These are phyloP conservation scores for Babesia bigemina DNA, from an alignment of 169 alveolate genomes.

Conservation along the genomic window DNA sequence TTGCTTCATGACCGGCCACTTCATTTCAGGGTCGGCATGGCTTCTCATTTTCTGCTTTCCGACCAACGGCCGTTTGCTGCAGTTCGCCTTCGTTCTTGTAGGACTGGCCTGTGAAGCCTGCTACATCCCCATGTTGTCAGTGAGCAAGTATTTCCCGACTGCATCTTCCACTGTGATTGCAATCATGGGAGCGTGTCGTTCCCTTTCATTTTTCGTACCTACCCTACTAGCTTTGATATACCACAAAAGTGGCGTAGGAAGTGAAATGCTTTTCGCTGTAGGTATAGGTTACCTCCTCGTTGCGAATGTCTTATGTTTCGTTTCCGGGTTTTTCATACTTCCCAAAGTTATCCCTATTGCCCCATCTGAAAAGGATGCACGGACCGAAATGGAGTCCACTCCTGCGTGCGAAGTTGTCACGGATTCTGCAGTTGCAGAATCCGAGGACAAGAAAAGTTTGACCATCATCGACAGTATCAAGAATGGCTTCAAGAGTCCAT, in stretches of 20 bases:
- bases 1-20: conserved; percentile 44
- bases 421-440: background rate
- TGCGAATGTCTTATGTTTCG: conserved; percentile 19
- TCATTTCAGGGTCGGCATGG: conserved; percentile 22
- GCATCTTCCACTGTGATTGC: conserved; percentile 27
- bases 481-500: conserved; percentile 22
- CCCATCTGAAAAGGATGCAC: background rate
- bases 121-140: conserved; percentile 48
- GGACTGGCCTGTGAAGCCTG: conserved; percentile 52
- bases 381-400: background rate
- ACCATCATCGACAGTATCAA: background rate
- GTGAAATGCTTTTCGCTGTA: conserved; percentile 11
- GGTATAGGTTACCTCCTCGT: conserved; percentile 24
- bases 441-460: background rate
- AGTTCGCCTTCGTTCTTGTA: conserved; percentile 29
- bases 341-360: conserved; percentile 15
- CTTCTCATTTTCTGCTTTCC: conserved; percentile 20
- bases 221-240: conserved; percentile 21
- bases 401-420: background rate
- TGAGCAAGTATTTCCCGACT: conserved; percentile 48
- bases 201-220: conserved; percentile 51
- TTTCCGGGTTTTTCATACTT: conserved; percentile 18
- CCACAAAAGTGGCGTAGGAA: background rate
- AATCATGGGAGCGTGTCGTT: conserved; percentile 49
- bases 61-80: conserved; percentile 5